phyloP scores from a whole-genome alignment of 2,329 filamentous ascomycete species.

The Botryotinia calthae region DNA sequence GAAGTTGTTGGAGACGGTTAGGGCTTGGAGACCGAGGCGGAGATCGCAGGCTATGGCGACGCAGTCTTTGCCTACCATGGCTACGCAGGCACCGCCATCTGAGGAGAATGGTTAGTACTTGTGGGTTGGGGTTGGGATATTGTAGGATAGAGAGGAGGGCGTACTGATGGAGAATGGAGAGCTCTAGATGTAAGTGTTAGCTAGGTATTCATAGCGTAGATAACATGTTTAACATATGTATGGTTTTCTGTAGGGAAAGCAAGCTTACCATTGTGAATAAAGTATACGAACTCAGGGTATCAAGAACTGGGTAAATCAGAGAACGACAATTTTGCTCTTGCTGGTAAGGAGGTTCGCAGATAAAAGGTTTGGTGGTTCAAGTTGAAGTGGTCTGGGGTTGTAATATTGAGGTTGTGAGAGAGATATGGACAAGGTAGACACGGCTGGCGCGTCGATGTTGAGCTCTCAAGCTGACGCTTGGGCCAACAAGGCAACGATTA shows the following conservation, averaged over 20 bases:
- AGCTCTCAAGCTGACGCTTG: conserved; percentile 34
- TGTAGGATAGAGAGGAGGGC: not conserved
- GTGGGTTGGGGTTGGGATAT: conserved; percentile 17
- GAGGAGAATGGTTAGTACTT: conserved; percentile 4
- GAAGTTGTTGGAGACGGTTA: conserved; percentile 99
- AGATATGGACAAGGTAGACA: conserved; percentile 36
- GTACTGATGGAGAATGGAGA: conserved; percentile 96
- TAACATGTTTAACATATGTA: not conserved
- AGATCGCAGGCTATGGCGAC: conserved; percentile 99
- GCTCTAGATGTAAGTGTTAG: conserved; percentile 55
- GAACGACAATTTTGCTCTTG: not conserved
- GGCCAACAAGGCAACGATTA: conserved; percentile 35
- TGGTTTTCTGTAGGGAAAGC: not conserved
- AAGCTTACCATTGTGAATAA: conserved; percentile 35
- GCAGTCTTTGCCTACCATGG: conserved; percentile 99
- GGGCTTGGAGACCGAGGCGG: conserved; percentile 89
- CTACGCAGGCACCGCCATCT: conserved; percentile 91
- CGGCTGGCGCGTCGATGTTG: conserved; percentile 35
- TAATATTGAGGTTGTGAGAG: conserved; percentile 18
- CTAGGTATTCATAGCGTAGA: conserved; percentile 24
- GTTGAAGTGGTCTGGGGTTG: conserved; percentile 25
- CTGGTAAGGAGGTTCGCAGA: not conserved
- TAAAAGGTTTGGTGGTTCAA: conserved; percentile 1
- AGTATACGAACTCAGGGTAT: conserved; percentile 6
- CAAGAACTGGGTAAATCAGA: conserved; percentile 6